These are phyloP conservation scores for Macrolepiota fuliginosa DNA, from an alignment of 768 basidiomycete species.

Conservation along the genomic window DNA sequence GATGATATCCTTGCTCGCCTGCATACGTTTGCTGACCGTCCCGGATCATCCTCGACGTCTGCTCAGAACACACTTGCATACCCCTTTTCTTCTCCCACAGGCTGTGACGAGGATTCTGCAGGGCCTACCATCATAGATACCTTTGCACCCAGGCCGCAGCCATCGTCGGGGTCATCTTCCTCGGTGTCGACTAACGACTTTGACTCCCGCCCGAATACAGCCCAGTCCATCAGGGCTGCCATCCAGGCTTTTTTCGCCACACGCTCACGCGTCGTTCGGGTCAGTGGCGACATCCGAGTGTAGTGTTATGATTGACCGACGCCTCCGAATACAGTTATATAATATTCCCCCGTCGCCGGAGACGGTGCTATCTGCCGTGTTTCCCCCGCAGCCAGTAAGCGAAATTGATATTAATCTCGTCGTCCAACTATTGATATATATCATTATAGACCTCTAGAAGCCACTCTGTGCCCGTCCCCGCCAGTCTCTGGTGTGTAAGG, in stretches of 20 bases:
- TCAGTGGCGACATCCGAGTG: constrained; percentile 28
- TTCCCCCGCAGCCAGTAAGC: constrained; percentile 36
- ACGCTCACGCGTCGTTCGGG: constrained; percentile 53
- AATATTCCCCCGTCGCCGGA: constrained; percentile 37
- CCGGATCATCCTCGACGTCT: constrained; percentile 2
- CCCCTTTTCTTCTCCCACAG: constrained; percentile 7
- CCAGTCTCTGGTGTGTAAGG: constrained; percentile 48
- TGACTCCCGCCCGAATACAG: constrained; percentile 16
- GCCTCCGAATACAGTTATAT: constrained; percentile 28
- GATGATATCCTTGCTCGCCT: constrained; percentile 18
- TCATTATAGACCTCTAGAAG: constrained; percentile 19
- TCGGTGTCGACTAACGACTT: constrained; percentile 31
- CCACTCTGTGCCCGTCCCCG: constrained; percentile 30
- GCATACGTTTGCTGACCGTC: constrained; percentile 17
- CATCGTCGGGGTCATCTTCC: constrained; percentile 22
- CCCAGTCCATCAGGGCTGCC: constrained; percentile 15
- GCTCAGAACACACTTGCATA: constrained; percentile 1
- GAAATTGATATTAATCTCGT: constrained; percentile 18
- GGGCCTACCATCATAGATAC: constrained; percentile 20
- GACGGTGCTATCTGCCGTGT: constrained; percentile 34
- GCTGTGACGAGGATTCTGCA: constrained; percentile 5
- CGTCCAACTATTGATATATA: constrained; percentile 15
- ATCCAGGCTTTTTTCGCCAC: constrained; percentile 44
- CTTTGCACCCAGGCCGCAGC: constrained; percentile 26
- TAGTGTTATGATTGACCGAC: constrained; percentile 8